Base-by-base conservation (phyloP, 2,329 filamentous ascomycete species). In the Aspergillus fructus region DNA sequence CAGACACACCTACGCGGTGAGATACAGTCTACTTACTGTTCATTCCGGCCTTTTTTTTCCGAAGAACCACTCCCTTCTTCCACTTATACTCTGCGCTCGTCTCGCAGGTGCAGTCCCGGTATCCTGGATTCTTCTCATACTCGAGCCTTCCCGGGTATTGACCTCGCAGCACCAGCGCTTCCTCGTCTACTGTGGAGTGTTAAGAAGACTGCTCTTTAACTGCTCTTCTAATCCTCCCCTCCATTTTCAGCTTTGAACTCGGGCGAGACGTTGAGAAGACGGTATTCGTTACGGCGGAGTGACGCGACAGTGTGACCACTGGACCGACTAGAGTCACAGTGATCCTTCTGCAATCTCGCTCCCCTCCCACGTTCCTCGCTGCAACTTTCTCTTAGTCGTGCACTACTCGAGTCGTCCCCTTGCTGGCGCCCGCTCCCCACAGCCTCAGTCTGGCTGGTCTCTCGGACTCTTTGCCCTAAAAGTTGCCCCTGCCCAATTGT, bases 401-500 rank as follows among this genome's bases (percentile, higher is more conserved):
- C 27, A 30, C 27, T 30, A 30, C 27, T 30, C 19, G 43, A 46
- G 15, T 42, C 48, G 8, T 34, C 55, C 50, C 54, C 24, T 53
- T 49, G 21, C 52, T 51, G 37, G 19, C 55, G 49, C 53, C 49
- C 47, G 33, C 34, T 50, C 43, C 55, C 60, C 52, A 54, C 55
- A 62, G 48, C 55, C 34, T 59, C 46, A 33, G 49, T 55, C 42
- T 54, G 41, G 51, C 55, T 56, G 56, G 53, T 49, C 42, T 33
- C 41, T 53, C 59, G 59, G 57, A 49, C 30, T 52, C 60, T 57
- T 58, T 61, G 57, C 61, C 61, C 61, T 63, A 60, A 60, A 37
- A 41, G 50, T 45, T 53, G 50, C 58, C 59, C 55, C 59, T 63
- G 55, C 57, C 62, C 61, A 63, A 64, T 63, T 64, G 62, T 63